Percentiles rank a stretch among this genome's conserved stretches.
phyloP scores from a whole-genome alignment of 164 flowering plant species.

The Stephania japonica region DNA sequence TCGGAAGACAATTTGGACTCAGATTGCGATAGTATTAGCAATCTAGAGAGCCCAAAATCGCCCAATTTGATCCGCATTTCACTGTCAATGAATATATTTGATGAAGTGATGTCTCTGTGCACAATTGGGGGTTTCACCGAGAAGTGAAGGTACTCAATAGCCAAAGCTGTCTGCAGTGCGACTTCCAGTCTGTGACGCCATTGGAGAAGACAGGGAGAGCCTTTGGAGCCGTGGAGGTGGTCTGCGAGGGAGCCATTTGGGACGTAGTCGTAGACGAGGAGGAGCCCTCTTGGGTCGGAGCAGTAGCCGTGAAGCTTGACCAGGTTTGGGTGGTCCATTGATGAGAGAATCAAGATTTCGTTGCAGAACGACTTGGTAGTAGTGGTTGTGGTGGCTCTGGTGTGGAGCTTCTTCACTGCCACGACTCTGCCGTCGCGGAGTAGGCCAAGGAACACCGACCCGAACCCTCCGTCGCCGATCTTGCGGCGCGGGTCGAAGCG shows the following conservation, averaged over 20 bases:
- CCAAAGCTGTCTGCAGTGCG: slow-evolving; percentile 67
- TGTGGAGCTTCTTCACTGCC: slow-evolving; percentile 81
- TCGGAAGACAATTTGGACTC: slow-evolving; percentile 14
- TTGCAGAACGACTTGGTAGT: slow-evolving; percentile 66
- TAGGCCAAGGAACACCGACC: slow-evolving; percentile 71
- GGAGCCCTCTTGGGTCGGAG: slow-evolving; percentile 74
- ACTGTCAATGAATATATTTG: slow-evolving; percentile 72
- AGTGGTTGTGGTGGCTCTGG: slow-evolving; percentile 26
- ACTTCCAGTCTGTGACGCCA: slow-evolving; percentile 65
- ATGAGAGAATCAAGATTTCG: slow-evolving; percentile 72
- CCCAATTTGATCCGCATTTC: slow-evolving; percentile 80
- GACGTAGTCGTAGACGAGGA: slow-evolving; percentile 77
- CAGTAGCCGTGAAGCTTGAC: slow-evolving; percentile 89
- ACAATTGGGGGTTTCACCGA: slow-evolving; percentile 59
- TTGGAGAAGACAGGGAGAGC: slow-evolving; percentile 8
- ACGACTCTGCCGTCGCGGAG: slow-evolving; percentile 51
- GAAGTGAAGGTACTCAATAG: slow-evolving; percentile 76
- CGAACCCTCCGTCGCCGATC: slow-evolving; percentile 94
- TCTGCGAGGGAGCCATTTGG: slow-evolving; percentile 89
- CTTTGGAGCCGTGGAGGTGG: slow-evolving; percentile 64
- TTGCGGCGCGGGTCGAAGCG: slow-evolving; percentile 66
- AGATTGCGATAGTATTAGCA: slow-evolving; percentile 38
- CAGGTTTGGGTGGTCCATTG: slow-evolving; percentile 67
- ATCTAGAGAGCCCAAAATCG: slow-evolving; percentile 84
- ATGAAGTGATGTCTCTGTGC: slow-evolving; percentile 82